Evolutionary conservation across 2,329 filamentous ascomycete genomes (phyloP).

Genomic region (Emergomyces africanus): DNA sequence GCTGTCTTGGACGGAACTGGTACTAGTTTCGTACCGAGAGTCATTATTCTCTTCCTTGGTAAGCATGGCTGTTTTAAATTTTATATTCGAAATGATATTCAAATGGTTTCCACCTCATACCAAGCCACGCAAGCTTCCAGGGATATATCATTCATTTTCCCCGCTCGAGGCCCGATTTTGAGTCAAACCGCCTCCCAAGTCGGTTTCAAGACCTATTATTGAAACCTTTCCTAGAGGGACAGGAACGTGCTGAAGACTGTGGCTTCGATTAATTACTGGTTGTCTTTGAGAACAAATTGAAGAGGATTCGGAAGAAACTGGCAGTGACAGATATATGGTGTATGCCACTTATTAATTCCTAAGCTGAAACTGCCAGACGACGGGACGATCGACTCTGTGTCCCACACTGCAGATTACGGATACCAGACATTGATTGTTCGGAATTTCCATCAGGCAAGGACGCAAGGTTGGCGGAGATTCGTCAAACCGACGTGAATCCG

Average conservation of each 20-base stretch:
- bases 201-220: slow-evolving; percentile 32
- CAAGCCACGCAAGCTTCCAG: slow-evolving; percentile 31
- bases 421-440: background rate
- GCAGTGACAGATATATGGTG: background rate
- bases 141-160: slow-evolving; percentile 38
- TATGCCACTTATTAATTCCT: background rate
- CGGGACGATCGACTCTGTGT: background rate
- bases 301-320: background rate
- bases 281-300: background rate
- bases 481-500: slow-evolving; percentile 44
- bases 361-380: background rate
- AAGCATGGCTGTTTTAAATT: background rate
- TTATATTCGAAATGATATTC: background rate
- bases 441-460: slow-evolving; percentile 9
- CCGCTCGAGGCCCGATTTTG: slow-evolving; percentile 31
- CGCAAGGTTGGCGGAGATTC: slow-evolving; percentile 23
- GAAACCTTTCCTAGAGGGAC: slow-evolving; percentile 23
- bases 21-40: no score
- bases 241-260: background rate
- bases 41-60: background rate
- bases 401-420: background rate
- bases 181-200: slow-evolving; percentile 28
- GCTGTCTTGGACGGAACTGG: background rate
- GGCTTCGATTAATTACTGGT: no score
- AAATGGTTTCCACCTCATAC: slow-evolving; percentile 7